These are phyloP conservation scores for Macadamia integrifolia DNA, from an alignment of 164 flowering plant species.

Conservation along the genomic window DNA sequence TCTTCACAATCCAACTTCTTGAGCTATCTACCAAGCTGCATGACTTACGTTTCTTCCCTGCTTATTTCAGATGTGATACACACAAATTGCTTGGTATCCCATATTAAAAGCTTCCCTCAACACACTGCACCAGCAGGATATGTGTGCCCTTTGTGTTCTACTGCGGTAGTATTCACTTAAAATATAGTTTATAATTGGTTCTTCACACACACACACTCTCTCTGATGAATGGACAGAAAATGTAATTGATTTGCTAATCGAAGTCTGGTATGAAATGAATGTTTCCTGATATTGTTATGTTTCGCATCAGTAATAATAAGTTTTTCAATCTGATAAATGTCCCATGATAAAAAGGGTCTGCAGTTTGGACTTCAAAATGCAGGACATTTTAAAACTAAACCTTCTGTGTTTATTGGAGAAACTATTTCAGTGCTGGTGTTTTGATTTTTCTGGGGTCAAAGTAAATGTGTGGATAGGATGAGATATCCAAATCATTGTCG, in stretches of 20 bases:
- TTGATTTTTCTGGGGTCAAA: background rate
- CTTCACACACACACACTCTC: background rate
- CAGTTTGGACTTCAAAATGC: too few relatives aligned
- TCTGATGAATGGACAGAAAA: background rate
- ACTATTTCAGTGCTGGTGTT: too few relatives aligned
- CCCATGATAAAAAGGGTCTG: too few relatives aligned
- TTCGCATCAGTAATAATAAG: background rate
- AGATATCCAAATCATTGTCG: too few relatives aligned
- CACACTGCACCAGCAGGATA: constrained; percentile 98
- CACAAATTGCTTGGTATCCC: constrained; percentile 82
- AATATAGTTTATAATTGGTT: background rate
- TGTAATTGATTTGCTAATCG: background rate
- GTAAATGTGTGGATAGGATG: too few relatives aligned
- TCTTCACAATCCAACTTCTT: background rate
- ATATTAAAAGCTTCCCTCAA: constrained; percentile 78
- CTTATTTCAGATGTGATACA: constrained; percentile 71
- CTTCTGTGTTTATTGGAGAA: too few relatives aligned
- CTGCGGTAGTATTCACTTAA: constrained; percentile 49
- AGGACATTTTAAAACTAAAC: too few relatives aligned
- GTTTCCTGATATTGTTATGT: background rate
- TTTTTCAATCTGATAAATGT: too few relatives aligned
- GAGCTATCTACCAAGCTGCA: background rate
- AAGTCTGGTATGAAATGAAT: background rate
- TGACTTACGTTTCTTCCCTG: constrained; percentile 4
- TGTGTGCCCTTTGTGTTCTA: constrained; percentile 81